Base-by-base conservation (phyloP, 495 filamentous ascomycete species). In the Annulohypoxylon nitens region DNA sequence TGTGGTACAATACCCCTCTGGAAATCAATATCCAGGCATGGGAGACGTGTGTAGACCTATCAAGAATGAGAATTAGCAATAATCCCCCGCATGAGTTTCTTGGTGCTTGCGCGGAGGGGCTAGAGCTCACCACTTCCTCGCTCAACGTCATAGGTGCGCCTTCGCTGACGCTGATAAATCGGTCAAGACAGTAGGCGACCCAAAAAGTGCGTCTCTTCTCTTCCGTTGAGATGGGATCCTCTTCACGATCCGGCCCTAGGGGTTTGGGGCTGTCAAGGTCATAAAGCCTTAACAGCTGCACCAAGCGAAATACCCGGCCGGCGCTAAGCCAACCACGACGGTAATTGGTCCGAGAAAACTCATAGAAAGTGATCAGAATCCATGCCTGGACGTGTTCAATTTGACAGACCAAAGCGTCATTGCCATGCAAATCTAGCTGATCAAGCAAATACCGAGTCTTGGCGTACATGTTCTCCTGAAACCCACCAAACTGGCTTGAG, bases 101-200 rank as follows among this genome's bases (percentile, higher is more conserved):
- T 75, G 74, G 23, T 23, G 9, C 18, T 20, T 18, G 33, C 37
- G 53, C 39, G 20, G 41, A 20, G 20, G 36, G 48, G 5, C 9
- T n/a, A 45, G 30, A 53, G 74, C 83, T 70, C 70, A 88, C 86
- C 75, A 83, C 69, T 66, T 86, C 81, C 55, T 89, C 87, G 25
- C 82, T 81, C 34, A 89, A 65, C 12, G 85, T 87, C 59, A 86
- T 76, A 1, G 86, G 86, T 62, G 81, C 76, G 3, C 80, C 80
- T 36, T 84, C 81, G 36, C 80, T 80, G 25, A 88, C 78, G 48
- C 83, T 86, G 58, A 86, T 81, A 25, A 88, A 82, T 4, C 84
- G 81, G 71, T 89, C 88, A 10, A 89, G 79, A 26, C 80, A 83
- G 54, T 86, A 89, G 0, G 87, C 86, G 51, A 88, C 79, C 88